Conservation (phyloP, 2,329 filamentous ascomycete species). For the Aspergillus brasiliensis region DNA sequence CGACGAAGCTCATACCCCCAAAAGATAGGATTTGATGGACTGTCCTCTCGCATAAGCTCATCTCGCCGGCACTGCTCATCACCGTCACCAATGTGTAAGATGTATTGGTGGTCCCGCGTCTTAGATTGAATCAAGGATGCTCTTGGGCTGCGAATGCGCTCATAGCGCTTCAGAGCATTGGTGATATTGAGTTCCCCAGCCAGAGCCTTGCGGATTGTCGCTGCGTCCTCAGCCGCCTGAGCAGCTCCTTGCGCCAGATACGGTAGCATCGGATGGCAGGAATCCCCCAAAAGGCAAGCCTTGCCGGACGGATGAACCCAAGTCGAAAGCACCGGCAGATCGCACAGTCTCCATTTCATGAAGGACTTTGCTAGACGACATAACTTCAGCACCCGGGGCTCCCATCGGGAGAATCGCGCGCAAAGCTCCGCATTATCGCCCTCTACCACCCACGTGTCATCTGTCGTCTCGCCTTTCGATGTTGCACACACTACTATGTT, state of each 20-base stretch:
- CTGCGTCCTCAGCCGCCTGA: background rate
- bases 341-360: background rate
- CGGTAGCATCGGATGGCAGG: background rate
- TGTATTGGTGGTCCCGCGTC: background rate
- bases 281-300: background rate
- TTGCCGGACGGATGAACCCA: background rate
- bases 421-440: background rate
- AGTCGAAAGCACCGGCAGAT: background rate
- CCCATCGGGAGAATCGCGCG: background rate
- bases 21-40: background rate
- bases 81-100: background rate
- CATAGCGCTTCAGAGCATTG: background rate
- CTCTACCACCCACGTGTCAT: background rate
- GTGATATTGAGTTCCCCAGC: background rate
- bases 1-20: background rate
- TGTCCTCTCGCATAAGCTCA: background rate
- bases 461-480: background rate
- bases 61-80: background rate
- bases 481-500: background rate
- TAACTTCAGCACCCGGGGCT: background rate
- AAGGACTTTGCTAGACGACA: background rate
- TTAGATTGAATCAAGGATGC: background rate
- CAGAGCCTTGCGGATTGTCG: background rate
- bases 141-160: background rate
- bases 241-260: background rate